Conservation (phyloP, 2,329 filamentous ascomycete genomes). For the Fusarium austroafricanum region DNA sequence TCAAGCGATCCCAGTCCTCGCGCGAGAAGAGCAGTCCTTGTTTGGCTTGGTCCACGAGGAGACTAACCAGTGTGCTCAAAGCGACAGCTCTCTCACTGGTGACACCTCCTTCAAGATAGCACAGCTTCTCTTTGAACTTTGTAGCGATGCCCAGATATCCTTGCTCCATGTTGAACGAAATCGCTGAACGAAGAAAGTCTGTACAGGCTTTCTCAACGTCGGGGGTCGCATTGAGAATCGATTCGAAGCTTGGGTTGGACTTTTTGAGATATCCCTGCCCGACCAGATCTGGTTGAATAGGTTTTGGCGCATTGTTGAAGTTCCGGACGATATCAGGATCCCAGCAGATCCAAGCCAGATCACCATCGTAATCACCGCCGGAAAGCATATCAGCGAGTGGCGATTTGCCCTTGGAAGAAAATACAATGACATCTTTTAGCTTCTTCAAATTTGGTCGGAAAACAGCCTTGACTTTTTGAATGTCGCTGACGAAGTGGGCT, state of each 20-base stretch:
- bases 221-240: constrained; percentile 51
- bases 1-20: constrained; percentile 20
- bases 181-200: constrained; percentile 63
- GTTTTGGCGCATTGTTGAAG: constrained; percentile 69
- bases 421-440: constrained; percentile 83
- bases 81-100: constrained; percentile 56
- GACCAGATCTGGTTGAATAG: constrained; percentile 56
- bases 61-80: constrained; percentile 64
- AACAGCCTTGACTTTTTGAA: constrained; percentile 74
- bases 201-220: constrained; percentile 50
- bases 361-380: constrained; percentile 85
- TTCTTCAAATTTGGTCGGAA: constrained; percentile 70
- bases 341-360: constrained; percentile 83
- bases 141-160: constrained; percentile 73
- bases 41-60: constrained; percentile 69
- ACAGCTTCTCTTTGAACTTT: constrained; percentile 70
- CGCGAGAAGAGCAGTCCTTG: constrained; percentile 63
- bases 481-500: constrained; percentile 76
- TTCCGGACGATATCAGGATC: constrained; percentile 72
- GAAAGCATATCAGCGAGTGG: constrained; percentile 78
- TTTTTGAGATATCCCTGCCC: constrained; percentile 61
- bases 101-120: constrained; percentile 68
- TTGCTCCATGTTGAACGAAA: constrained; percentile 68
- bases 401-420: constrained; percentile 70
- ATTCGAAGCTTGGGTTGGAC: constrained; percentile 58